Evolutionary conservation across 1,139 yeast species (phyloP).

Genomic region (Taiozyma sp.): DNA sequence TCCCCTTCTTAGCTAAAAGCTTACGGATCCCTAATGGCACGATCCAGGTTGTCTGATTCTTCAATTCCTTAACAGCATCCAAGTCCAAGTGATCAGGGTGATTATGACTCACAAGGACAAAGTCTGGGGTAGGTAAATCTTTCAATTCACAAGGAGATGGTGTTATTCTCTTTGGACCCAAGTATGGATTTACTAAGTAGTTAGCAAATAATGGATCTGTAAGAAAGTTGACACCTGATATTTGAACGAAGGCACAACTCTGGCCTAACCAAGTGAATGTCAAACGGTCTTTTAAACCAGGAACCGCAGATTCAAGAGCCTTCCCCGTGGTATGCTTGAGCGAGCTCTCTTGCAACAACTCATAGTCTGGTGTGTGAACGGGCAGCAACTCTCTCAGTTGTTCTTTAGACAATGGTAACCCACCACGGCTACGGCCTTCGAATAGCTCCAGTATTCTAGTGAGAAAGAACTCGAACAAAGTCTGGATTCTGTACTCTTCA

Average conservation of each 20-base stretch:
- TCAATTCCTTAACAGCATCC: conserved; percentile 50
- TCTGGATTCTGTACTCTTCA: conserved; percentile 85
- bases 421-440: conserved; percentile 62
- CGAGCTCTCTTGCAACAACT: conserved; percentile 20
- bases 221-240: conserved; percentile 67
- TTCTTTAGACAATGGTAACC: conserved; percentile 44
- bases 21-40: conserved; percentile 77
- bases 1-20: conserved; percentile 49
- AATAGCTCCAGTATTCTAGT: conserved; percentile 69
- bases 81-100: conserved; percentile 92
- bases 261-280: conserved; percentile 92
- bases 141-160: conserved; percentile 63
- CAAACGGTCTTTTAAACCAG: conserved; percentile 41
- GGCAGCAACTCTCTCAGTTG: conserved; percentile 55
- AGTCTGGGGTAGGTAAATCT: conserved; percentile 64
- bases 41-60: conserved; percentile 58
- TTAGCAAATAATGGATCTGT: conserved; percentile 85
- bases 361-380: conserved; percentile 52
- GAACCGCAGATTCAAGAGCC: conserved; percentile 20
- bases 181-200: conserved; percentile 51
- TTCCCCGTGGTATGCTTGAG: conserved; percentile 5
- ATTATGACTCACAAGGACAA: conserved; percentile 83
- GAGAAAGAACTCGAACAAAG: conserved; percentile 76
- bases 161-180: conserved; percentile 82
- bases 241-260: conserved; percentile 73